These are phyloP conservation scores for Giardia duodenalis DNA, from an alignment of 208 protist genomes.

Conservation along the genomic window DNA sequence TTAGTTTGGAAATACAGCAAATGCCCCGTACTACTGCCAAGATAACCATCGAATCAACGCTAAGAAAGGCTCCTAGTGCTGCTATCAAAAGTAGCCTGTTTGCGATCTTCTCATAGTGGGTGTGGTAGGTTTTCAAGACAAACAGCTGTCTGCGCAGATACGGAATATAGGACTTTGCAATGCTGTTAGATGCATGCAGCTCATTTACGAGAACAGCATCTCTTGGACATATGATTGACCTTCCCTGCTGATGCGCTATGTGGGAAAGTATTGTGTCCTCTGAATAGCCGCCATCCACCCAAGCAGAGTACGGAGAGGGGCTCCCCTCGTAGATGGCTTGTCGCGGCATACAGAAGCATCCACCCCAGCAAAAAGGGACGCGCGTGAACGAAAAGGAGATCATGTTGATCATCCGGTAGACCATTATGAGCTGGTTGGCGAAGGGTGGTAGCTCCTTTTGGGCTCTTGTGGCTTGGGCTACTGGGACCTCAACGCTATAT, in stretches of 20 bases:
- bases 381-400: neutral
- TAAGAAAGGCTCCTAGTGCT: too few relatives aligned
- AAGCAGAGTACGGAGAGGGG: neutral
- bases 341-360: neutral
- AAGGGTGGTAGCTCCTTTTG: neutral
- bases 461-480: too few relatives aligned
- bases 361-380: neutral
- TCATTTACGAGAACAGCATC: neutral
- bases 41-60: too few relatives aligned
- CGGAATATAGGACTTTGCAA: neutral
- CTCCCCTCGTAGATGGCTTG: neutral
- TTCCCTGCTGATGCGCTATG: neutral
- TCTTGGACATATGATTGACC: neutral
- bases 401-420: neutral
- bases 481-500: conserved; percentile 2
- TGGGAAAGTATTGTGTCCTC: neutral
- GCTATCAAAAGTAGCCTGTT: too few relatives aligned
- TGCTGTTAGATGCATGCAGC: neutral
- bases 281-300: neutral
- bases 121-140: neutral
- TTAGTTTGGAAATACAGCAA: too few relatives aligned
- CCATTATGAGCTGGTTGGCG: neutral
- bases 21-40: too few relatives aligned
- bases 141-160: neutral
- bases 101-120: too few relatives aligned